phyloP scores from a whole-genome alignment of 2,329 filamentous ascomycete species.

The Pseudogymnoascus sp. region DNA sequence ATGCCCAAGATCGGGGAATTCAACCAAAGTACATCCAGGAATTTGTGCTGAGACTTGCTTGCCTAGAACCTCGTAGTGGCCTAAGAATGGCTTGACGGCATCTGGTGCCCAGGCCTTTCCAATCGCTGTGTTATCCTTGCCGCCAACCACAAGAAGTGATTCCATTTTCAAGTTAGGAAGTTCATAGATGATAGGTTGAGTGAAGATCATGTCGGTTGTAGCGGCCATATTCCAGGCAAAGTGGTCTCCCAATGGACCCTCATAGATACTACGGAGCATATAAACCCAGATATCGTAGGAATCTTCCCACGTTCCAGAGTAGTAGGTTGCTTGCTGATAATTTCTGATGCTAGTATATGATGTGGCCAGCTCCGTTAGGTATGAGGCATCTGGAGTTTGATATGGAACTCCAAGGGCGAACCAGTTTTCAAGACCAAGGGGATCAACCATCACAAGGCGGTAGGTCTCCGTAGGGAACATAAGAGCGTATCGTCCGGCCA shows the following conservation, averaged over 20 bases:
- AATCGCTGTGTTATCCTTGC: slow-evolving; percentile 36
- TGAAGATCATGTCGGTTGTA: slow-evolving; percentile 9
- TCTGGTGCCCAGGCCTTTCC: slow-evolving; percentile 40
- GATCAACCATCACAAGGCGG: slow-evolving; percentile 40
- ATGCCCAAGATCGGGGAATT: slow-evolving; percentile 41
- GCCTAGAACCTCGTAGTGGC: slow-evolving; percentile 41
- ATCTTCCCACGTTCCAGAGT: slow-evolving; percentile 37
- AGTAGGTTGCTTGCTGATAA: slow-evolving; percentile 40
- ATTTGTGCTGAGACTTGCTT: slow-evolving; percentile 36
- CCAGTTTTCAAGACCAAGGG: slow-evolving; percentile 26
- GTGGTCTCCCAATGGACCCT: slow-evolving; percentile 27
- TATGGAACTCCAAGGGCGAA: slow-evolving; percentile 35
- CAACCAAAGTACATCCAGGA: slow-evolving; percentile 36
- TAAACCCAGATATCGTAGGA: slow-evolving; percentile 44
- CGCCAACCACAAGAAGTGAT: slow-evolving; percentile 12
- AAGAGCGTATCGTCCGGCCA: slow-evolving; percentile 41
- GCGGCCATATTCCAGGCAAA: slow-evolving; percentile 13
- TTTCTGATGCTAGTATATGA: slow-evolving; percentile 35
- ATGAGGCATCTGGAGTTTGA: slow-evolving; percentile 32
- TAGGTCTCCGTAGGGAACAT: slow-evolving; percentile 38
- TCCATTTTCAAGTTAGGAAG: slow-evolving; percentile 11
- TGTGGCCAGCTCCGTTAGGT: slow-evolving; percentile 31
- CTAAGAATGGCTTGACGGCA: slow-evolving; percentile 36
- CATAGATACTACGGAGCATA: slow-evolving; percentile 44
- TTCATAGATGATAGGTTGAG: slow-evolving; percentile 10